Conservation (phyloP, 1,139 yeast genomes). For the Saccharomyces pastorianus region DNA sequence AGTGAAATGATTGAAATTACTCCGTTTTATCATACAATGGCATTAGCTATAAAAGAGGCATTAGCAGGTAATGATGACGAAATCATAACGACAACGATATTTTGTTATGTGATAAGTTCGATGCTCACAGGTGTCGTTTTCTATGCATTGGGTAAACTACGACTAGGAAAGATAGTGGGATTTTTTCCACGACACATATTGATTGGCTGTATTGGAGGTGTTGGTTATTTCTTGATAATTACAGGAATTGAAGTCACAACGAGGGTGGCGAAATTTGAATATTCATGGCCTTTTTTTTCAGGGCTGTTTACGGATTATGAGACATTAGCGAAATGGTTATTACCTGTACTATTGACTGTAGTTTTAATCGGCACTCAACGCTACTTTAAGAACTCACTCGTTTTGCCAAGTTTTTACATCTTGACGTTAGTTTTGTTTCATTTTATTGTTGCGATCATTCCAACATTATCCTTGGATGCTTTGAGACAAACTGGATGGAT, state of each 20-base stretch:
- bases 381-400: slow-evolving; percentile 58
- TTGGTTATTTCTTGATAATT: slow-evolving; percentile 81
- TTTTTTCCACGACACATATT: slow-evolving; percentile 93
- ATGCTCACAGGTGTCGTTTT: slow-evolving; percentile 81
- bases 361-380: slow-evolving; percentile 57
- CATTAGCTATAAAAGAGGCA: slow-evolving; percentile 53
- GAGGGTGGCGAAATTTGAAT: slow-evolving; percentile 64
- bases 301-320: slow-evolving; percentile 39
- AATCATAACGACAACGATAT: slow-evolving; percentile 77
- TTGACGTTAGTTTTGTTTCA: slow-evolving; percentile 64
- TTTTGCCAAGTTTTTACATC: slow-evolving; percentile 77
- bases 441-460: slow-evolving; percentile 52
- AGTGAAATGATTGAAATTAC: slow-evolving; percentile 98
- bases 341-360: slow-evolving; percentile 59
- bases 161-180: slow-evolving; percentile 79
- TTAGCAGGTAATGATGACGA: slow-evolving; percentile 50
- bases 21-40: slow-evolving; percentile 96
- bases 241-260: slow-evolving; percentile 91
- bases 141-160: slow-evolving; percentile 64
- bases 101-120: slow-evolving; percentile 76
- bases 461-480: slow-evolving; percentile 50
- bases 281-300: slow-evolving; percentile 48
- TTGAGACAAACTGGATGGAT: slow-evolving; percentile 81
- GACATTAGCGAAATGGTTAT: slow-evolving; percentile 56
- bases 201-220: slow-evolving; percentile 97